These are phyloP conservation scores for Rhazya stricta DNA, from an alignment of 257 asterid genomes.

Conservation along the genomic window DNA sequence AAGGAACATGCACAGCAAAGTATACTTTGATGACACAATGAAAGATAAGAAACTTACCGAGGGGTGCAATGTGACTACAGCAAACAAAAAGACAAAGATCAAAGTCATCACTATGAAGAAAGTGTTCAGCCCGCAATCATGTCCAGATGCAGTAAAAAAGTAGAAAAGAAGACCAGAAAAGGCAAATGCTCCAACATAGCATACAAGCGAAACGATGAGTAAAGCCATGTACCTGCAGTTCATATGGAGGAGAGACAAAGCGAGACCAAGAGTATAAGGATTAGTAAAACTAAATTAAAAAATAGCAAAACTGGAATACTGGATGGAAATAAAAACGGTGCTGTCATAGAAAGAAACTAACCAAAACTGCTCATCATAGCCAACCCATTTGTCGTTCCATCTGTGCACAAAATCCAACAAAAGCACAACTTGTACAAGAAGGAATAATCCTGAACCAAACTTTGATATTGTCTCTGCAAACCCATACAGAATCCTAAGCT, in stretches of 20 bases:
- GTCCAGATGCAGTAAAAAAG: constrained; percentile 81
- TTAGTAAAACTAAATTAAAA: not conserved
- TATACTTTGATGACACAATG: constrained; percentile 1
- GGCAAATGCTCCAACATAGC: constrained; percentile 69
- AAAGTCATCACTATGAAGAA: constrained; percentile 73
- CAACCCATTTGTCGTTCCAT: constrained; percentile 98
- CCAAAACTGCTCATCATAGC: constrained; percentile 91
- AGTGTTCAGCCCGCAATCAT: constrained; percentile 88
- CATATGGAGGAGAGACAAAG: not conserved
- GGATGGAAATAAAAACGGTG: constrained; percentile 1
- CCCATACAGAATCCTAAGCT: constrained; percentile 21
- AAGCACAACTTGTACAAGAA: constrained; percentile 92
- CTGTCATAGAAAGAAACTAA: constrained; percentile 22
- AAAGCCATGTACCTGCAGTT: constrained; percentile 72
- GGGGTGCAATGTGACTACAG: constrained; percentile 78
- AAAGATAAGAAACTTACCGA: constrained; percentile 47
- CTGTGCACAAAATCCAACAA: constrained; percentile 84
- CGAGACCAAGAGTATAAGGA: constrained; percentile 5
- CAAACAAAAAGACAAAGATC: constrained; percentile 61
- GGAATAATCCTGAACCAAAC: constrained; percentile 91
- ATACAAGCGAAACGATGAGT: constrained; percentile 79
- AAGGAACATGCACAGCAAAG: not conserved
- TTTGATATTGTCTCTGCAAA: constrained; percentile 80
- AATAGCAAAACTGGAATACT: not conserved
- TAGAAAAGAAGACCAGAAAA: constrained; percentile 84